phyloP scores from a whole-genome alignment of 1,284 basidiomycete species.

The Malassezia sympodialis region DNA sequence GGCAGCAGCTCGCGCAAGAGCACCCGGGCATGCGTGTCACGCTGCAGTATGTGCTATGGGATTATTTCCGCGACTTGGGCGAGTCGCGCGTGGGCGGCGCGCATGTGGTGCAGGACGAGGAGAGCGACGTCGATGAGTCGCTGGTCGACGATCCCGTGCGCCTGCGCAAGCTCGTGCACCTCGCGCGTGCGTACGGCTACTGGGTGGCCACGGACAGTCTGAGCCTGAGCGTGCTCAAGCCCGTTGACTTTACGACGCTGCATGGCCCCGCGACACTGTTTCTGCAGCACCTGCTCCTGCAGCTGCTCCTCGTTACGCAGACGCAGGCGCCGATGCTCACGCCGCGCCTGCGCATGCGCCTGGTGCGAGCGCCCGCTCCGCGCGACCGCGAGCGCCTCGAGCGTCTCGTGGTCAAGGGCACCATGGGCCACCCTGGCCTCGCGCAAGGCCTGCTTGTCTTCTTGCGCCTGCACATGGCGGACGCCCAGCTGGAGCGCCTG shows the following conservation, averaged over 20 bases:
- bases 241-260: constrained; percentile 34
- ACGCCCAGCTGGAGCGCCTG: constrained; percentile 14
- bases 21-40: constrained; percentile 70
- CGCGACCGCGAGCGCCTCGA: constrained; percentile 15
- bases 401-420: constrained; percentile 20
- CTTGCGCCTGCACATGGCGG: constrained; percentile 16
- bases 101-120: constrained; percentile 56
- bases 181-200: constrained; percentile 72
- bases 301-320: constrained; percentile 30
- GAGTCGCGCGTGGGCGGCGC: constrained; percentile 74
- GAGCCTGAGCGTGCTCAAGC: constrained; percentile 59
- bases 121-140: constrained; percentile 39
- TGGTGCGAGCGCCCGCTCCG: neutral
- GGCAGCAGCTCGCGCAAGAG: constrained; percentile 40
- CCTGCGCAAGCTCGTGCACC: constrained; percentile 55
- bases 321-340: constrained; percentile 9
- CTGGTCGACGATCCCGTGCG: neutral
- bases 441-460: constrained; percentile 32
- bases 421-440: constrained; percentile 27
- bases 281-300: constrained; percentile 28
- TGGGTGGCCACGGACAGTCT: constrained; percentile 67
- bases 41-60: constrained; percentile 92
- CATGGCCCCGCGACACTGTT: constrained; percentile 21
- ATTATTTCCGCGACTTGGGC: constrained; percentile 83
- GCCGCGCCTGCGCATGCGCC: neutral